Base-by-base conservation (phyloP, 148 eudicot genomes). In the Selenicereus undatus region DNA sequence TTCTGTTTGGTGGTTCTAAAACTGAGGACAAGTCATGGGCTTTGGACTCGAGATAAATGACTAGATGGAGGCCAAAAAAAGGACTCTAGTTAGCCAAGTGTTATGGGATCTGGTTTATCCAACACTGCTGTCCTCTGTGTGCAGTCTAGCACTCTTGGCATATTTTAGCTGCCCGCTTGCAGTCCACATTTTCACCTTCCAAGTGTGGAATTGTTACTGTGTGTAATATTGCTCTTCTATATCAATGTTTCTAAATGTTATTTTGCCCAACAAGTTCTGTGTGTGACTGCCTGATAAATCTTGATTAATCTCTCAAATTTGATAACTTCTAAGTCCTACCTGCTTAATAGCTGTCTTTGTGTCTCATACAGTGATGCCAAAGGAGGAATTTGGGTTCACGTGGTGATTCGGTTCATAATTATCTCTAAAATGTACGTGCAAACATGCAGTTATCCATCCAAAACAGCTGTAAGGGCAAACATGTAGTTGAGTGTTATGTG, bases 331-430 rank as follows among this genome's bases (percentile, higher is more conserved):
- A 39, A 10, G 5, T n/a, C 13, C n/a, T 16, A 51, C 18, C 16
- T 27, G 27, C 7, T 18, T 71, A 71, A 52, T 56, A 24, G 30
- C 70, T 21, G 39, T 0, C 1, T 58, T 42, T 39, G 35, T 58
- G 71, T 42, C 22, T 12, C 24, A 60, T 62, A 73, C 78, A 80
- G 82, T 29, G 64, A 74, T 26, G 20, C 54, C n/a, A 45, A 42
- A 11, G 10, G 58, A 73, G 26, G 6, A 13, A 12, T 74, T 12
- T 16, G 18, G 45, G 11, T 8, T 8, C 22, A 48, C 10, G 24
- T 30, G 24, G 60, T 13, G 36, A 27, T 73, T 58, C 58, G n/a
- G 32, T 29, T 43, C 21, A 26, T 20, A 30, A 26, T 45, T 35
- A 20, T 43, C 64, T 76, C 60, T 62, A 60, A n/a, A n/a, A n/a